Base-by-base conservation (phyloP, 805 yeast genomes). In the Ogataea pini region DNA sequence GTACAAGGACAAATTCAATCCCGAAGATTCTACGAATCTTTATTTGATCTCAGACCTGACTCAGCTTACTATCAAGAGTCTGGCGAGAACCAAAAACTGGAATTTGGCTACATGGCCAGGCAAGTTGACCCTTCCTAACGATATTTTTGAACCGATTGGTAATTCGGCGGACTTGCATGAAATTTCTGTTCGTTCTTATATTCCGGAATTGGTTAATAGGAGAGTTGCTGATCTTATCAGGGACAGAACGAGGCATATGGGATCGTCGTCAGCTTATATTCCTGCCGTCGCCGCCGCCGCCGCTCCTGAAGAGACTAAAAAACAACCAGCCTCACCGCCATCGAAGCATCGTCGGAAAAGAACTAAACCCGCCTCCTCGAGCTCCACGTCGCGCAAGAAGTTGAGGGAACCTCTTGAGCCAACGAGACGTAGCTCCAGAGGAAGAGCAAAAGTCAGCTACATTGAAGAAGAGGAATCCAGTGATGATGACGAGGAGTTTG, bases 91-190 rank as follows among this genome's bases (percentile, higher is more conserved):
- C 19, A 82, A 76, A 57, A 75, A 73, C 38, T 89, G 96, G 96
- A 77, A 77, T 18, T 71, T 86, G 47, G 78, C 83, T 19, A 82
- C 90, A 0, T 90, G 91, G 82, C 95, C 96, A 0, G 95, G 92
- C 1, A 86, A 84, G 57, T 64, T 86, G 14, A 78, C 79, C 16
- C 64, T 89, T 16, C 84, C 92, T 0, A 67, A 74, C n/a, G 96
- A 89, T 60, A 62, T 87, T 7, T 89, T 77, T 65, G 69, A 73
- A n/a, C 80, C 86, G 1, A 80, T 85, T 73, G 70, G 72, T 7
- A 71, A 78, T n/a, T 61, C 78, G 2, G 68, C 72, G 13, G 85
- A 81, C 51, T 85, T 89, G 2, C 85, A 82, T 50, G 67, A 64
- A 12, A 70, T 82, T 17, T 75, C 83, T 0, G 72, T 80, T 3